Evolutionary conservation across 1,284 basidiomycete species (phyloP).

Genomic region (Coniophora puteana): DNA sequence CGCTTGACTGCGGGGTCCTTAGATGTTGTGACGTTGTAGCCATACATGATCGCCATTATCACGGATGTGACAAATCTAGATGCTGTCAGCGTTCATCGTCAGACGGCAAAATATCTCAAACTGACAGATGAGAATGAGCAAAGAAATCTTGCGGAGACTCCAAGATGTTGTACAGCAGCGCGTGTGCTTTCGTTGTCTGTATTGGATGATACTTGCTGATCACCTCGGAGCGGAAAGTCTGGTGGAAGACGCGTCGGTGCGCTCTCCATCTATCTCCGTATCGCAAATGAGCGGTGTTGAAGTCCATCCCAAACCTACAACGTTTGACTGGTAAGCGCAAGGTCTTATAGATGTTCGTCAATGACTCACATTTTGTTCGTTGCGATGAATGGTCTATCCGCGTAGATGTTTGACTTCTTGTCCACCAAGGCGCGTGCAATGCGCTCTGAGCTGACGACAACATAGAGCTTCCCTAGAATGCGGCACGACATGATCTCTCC

Average conservation of each 20-base stretch:
- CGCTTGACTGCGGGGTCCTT: slow-evolving; percentile 19
- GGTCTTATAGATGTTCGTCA: not conserved
- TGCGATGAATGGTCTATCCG: slow-evolving; percentile 15
- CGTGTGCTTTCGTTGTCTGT: slow-evolving; percentile 19
- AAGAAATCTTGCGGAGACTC: not conserved
- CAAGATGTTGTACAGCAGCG: slow-evolving; percentile 14
- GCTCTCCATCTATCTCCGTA: slow-evolving; percentile 22
- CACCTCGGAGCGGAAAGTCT: slow-evolving; percentile 17
- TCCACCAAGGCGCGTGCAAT: slow-evolving; percentile 20
- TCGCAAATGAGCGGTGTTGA: slow-evolving; percentile 17
- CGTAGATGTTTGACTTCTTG: slow-evolving; percentile 18
- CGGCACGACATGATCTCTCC: slow-evolving; percentile 20
- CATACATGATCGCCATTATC: slow-evolving; percentile 22
- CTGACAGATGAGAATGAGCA: slow-evolving; percentile 7
- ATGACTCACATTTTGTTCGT: slow-evolving; percentile 16
- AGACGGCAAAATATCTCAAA: too few relatives aligned
- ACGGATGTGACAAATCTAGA: slow-evolving; percentile 13
- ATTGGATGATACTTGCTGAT: slow-evolving; percentile 16
- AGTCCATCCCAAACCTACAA: slow-evolving; percentile 16
- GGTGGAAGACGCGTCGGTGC: slow-evolving; percentile 25
- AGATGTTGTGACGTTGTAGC: slow-evolving; percentile 11
- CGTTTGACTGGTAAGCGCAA: not conserved
- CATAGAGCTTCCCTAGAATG: slow-evolving; percentile 13
- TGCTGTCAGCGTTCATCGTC: slow-evolving; percentile 21
- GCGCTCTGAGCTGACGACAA: slow-evolving; percentile 21